Percentiles rank a stretch among this genome's conserved stretches.
Evolutionary conservation across 352 stramenopile species (phyloP).

Genomic region (Blastocystis sp.): DNA sequence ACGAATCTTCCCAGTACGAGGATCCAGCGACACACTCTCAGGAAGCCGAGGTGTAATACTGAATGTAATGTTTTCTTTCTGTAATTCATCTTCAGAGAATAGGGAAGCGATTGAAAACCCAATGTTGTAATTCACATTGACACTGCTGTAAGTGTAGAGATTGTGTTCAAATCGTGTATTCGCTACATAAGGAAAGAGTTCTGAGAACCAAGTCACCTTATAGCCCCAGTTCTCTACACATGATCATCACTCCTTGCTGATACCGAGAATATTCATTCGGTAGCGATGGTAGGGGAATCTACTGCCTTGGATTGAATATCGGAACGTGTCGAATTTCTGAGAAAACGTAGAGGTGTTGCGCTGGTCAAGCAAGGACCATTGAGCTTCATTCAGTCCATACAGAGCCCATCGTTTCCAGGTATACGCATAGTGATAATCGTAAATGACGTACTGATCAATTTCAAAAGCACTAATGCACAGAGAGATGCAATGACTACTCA

Average conservation of each 20-base stretch:
- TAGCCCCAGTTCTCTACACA: neutral
- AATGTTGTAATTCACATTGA: neutral
- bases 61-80: neutral
- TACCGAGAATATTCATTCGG: neutral
- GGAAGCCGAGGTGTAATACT: neutral
- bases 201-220: slow-evolving; percentile 4
- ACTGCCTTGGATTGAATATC: neutral
- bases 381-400: neutral
- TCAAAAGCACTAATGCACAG: neutral
- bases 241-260: neutral
- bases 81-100: neutral
- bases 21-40: neutral
- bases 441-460: neutral
- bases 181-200: slow-evolving; percentile 16
- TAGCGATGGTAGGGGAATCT: neutral
- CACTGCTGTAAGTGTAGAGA: neutral
- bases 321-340: neutral
- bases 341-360: neutral
- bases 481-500: neutral
- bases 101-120: neutral
- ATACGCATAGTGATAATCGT: slow-evolving; percentile 23
- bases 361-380: neutral
- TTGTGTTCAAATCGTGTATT: neutral
- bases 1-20: neutral
- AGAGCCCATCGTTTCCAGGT: neutral